phyloP scores from a whole-genome alignment of 2,329 filamentous ascomycete species.

The Penicillium sp. region DNA sequence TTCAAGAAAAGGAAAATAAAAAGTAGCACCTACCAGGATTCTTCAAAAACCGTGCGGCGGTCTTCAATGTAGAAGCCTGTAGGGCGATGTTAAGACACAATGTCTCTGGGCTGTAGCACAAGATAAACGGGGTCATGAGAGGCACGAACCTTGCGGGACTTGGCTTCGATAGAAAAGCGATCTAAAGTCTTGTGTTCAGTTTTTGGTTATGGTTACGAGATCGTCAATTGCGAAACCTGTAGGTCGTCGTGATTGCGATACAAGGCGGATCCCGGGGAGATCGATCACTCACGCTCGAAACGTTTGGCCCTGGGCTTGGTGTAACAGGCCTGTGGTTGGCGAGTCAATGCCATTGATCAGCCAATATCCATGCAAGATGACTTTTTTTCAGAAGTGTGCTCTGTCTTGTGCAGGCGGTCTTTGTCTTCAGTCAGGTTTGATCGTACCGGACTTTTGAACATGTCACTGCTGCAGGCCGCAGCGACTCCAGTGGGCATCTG shows the following conservation, averaged over 20 bases:
- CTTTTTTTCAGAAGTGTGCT: neutral
- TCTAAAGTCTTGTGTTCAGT: no score
- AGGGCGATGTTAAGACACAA: neutral
- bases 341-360: constrained; percentile 23
- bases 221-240: neutral
- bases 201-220: neutral
- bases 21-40: constrained; percentile 61
- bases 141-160: constrained; percentile 47
- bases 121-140: neutral
- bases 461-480: constrained; percentile 75
- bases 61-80: constrained; percentile 75
- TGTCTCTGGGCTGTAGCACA: neutral
- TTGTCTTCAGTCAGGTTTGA: neutral
- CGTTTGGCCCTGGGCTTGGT: constrained; percentile 76
- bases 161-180: constrained; percentile 66
- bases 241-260: neutral
- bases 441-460: constrained; percentile 76
- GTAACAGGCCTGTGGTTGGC: constrained; percentile 42
- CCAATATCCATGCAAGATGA: neutral
- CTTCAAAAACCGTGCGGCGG: constrained; percentile 77
- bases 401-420: neutral
- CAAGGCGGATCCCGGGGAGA: neutral
- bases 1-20: neutral
- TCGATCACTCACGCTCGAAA: constrained; percentile 74
- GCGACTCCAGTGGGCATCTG: constrained; percentile 76